Percentiles rank a stretch among this genome's conserved stretches.
Conservation (phyloP, 257 asterid genomes). For the Penstemon barbatus region DNA sequence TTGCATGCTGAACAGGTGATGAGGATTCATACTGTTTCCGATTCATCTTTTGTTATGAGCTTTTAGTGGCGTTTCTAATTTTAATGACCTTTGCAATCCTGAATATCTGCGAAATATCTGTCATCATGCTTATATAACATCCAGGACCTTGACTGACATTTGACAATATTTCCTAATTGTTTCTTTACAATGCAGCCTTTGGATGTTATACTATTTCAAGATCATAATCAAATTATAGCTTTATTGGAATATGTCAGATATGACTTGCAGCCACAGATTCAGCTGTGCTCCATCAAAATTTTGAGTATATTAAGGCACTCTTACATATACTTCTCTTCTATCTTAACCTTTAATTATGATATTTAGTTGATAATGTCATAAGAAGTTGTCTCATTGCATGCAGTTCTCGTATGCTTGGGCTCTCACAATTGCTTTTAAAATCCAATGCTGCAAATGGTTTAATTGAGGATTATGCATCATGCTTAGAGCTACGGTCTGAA, state of each 20-base stretch:
- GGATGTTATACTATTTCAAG: slow-evolving; percentile 91
- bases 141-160: slow-evolving; percentile 19
- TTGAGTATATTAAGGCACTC: slow-evolving; percentile 77
- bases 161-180: slow-evolving; percentile 20
- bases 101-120: background rate
- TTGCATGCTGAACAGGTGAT: slow-evolving; percentile 1
- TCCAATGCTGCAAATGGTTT: slow-evolving; percentile 62
- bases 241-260: slow-evolving; percentile 88
- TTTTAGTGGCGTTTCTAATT: background rate
- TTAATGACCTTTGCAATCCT: background rate
- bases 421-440: slow-evolving; percentile 80
- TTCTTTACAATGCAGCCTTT: slow-evolving; percentile 72
- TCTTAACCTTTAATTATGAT: slow-evolving; percentile 24
- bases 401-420: slow-evolving; percentile 95
- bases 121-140: slow-evolving; percentile 8
- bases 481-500: slow-evolving; percentile 92
- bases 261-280: slow-evolving; percentile 80
- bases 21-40: slow-evolving; percentile 11
- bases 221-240: slow-evolving; percentile 79
- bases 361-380: slow-evolving; percentile 24
- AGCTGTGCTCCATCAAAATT: slow-evolving; percentile 82
- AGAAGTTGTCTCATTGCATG: slow-evolving; percentile 28
- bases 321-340: slow-evolving; percentile 23
- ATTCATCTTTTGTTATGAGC: background rate
- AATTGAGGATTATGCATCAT: slow-evolving; percentile 94